phyloP scores from a whole-genome alignment of 495 filamentous ascomycete genomes.

The Chaetomidium leptoderma region DNA sequence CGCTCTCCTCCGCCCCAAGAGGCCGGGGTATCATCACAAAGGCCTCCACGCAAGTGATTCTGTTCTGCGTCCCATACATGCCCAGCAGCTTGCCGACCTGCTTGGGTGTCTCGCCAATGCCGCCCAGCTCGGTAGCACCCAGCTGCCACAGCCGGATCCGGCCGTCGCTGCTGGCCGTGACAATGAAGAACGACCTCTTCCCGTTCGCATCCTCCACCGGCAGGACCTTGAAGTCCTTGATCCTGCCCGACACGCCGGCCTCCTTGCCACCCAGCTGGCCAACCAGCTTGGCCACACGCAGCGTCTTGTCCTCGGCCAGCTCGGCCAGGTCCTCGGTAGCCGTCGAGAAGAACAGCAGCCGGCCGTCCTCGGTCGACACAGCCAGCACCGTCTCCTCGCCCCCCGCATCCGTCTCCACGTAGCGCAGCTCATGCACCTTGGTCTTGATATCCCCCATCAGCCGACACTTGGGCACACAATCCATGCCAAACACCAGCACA shows the following conservation, averaged over 20 bases:
- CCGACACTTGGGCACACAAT: slow-evolving; percentile 73
- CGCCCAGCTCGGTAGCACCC: slow-evolving; percentile 38
- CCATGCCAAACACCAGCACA: slow-evolving; percentile 77
- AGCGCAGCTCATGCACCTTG: slow-evolving; percentile 79
- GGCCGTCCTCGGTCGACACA: slow-evolving; percentile 89
- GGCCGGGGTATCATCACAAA: slow-evolving; percentile 73
- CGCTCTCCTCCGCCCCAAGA: slow-evolving; percentile 46
- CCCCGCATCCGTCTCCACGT: slow-evolving; percentile 51
- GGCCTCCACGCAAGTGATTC: slow-evolving; percentile 83
- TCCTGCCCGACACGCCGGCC: slow-evolving; percentile 59
- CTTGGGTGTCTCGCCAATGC: slow-evolving; percentile 31
- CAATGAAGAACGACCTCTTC: slow-evolving; percentile 51
- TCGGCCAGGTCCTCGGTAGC: slow-evolving; percentile 34
- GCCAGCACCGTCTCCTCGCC: slow-evolving; percentile 55
- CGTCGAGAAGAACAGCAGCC: slow-evolving; percentile 80
- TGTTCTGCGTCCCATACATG: slow-evolving; percentile 76
- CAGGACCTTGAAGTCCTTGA: slow-evolving; percentile 84
- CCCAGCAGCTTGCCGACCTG: slow-evolving; percentile 70
- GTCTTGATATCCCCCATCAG: slow-evolving; percentile 62
- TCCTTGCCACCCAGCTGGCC: slow-evolving; percentile 74
- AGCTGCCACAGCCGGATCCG: slow-evolving; percentile 71
- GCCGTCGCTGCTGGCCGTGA: slow-evolving; percentile 80
- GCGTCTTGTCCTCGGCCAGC: slow-evolving; percentile 17
- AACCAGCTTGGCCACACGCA: slow-evolving; percentile 55
- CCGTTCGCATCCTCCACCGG: slow-evolving; percentile 37